Evolutionary conservation across 257 asterid genomes (phyloP), one percentile per base, ranked within the genome.

Genomic region (Solanum sejunctum): DNA sequence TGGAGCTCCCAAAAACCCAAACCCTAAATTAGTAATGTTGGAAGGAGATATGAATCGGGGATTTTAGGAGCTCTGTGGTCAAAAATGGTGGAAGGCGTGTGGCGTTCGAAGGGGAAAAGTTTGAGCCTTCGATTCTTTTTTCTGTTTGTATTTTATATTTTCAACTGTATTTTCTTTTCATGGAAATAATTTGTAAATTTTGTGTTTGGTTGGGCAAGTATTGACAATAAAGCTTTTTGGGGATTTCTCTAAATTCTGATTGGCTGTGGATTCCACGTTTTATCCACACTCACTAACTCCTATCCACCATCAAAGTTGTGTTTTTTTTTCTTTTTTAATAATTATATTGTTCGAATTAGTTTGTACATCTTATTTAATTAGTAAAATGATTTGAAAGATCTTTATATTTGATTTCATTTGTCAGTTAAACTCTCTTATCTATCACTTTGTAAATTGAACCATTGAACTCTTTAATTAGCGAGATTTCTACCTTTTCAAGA

Each of bases 241-340:
- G 90, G 97, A 95, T 95, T 88, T 93, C 94, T 91, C 8, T 87
- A 88, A 41, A 20, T 71, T 90, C 20, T 92, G 91, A 95, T 95
- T 95, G 99, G 99, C 51, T 39, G 63, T 69, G 86, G 39, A 52
- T 66, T 81, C 81, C 95, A 88, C 93, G 96, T 91, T 95, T 56
- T 93, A 95, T 93, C 98, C 96, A 92, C 96, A 91, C 92, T 94
- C 86, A 23, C 71, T 28, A 16, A 61, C 67, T 77, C 82, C 72
- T 12, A 51, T 41, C 89, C 88, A 83, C 86, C 60, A 75, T 54
- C 69, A 15, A 69, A 39, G 41, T 16, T 63, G 47, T 5, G 12
- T 0, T 20, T 13, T 1, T 66, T 66, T 13, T 15, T 15, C 0
- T 8, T 8, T 58, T 3, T 2, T 9, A 8, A 13, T 64, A 20